phyloP scores from a whole-genome alignment of 495 filamentous ascomycete species.

The Penicillium ochrochloron region DNA sequence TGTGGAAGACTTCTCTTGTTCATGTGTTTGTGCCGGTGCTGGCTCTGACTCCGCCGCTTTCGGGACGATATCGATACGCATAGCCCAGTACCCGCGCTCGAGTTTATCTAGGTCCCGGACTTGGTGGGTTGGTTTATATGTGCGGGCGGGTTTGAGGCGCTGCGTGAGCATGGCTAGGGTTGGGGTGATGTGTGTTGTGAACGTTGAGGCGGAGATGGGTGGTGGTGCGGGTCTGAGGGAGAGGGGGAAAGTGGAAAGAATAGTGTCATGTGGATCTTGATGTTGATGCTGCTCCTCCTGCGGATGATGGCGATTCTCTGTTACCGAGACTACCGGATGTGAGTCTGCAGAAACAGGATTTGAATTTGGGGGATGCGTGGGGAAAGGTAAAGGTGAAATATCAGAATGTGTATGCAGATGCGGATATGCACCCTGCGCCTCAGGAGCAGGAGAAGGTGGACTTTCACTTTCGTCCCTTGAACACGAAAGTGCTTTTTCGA shows the following conservation, averaged over 20 bases:
- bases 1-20: not conserved
- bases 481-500: not conserved
- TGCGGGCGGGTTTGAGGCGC: constrained; percentile 53
- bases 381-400: not conserved
- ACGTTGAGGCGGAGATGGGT: constrained; percentile 41
- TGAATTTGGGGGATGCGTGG: not conserved
- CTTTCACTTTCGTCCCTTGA: not conserved
- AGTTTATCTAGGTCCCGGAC: constrained; percentile 54
- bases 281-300: not conserved
- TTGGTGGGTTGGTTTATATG: constrained; percentile 57
- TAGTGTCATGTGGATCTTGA: not conserved
- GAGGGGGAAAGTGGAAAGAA: constrained; percentile 27
- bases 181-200: constrained; percentile 58
- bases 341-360: not conserved
- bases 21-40: not conserved
- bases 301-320: not conserved
- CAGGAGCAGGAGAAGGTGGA: not conserved
- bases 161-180: constrained; percentile 55
- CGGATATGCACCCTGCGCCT: not conserved
- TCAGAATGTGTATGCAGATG: not conserved
- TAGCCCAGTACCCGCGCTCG: constrained; percentile 72
- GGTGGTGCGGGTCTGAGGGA: constrained; percentile 54
- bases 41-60: not conserved
- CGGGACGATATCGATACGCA: constrained; percentile 47
- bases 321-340: not conserved